Conservation (phyloP, 805 yeast genomes). For the Kluyveromyces starmeri region DNA sequence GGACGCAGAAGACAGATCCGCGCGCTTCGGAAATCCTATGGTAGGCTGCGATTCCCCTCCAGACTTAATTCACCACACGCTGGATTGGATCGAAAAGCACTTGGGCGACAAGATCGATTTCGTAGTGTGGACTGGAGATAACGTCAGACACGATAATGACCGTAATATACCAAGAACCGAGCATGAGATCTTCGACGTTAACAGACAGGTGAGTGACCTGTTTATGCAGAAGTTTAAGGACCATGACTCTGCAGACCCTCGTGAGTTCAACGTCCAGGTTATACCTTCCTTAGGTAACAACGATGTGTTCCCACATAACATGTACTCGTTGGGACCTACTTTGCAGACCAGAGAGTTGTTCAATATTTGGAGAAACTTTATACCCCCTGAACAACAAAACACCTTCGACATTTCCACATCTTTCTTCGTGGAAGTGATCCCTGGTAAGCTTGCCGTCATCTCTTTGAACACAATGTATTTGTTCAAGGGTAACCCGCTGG, state of each 20-base stretch:
- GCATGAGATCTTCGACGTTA: constrained; percentile 58
- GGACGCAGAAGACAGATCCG: constrained; percentile 38
- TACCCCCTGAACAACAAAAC: constrained; percentile 73
- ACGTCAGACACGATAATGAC: constrained; percentile 78
- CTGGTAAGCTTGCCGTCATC: constrained; percentile 65
- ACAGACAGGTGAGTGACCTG: constrained; percentile 43
- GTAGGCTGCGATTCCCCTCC: constrained; percentile 74
- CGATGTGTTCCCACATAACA: constrained; percentile 83
- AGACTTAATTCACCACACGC: constrained; percentile 48
- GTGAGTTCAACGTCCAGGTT: constrained; percentile 39
- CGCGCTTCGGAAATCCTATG: constrained; percentile 65
- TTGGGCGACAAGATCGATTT: constrained; percentile 73
- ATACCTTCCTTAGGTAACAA: constrained; percentile 78
- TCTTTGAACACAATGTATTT: constrained; percentile 72
- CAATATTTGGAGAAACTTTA: constrained; percentile 61
- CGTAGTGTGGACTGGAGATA: constrained; percentile 88
- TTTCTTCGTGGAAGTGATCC: constrained; percentile 69
- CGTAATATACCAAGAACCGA: constrained; percentile 68
- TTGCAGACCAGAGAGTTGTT: constrained; percentile 71
- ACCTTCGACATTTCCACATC: constrained; percentile 68
- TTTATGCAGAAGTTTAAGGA: constrained; percentile 48
- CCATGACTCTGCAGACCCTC: constrained; percentile 35
- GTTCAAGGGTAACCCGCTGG: constrained; percentile 70
- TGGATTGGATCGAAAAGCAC: constrained; percentile 57
- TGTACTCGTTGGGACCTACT: constrained; percentile 84